Evolutionary conservation across 163 green algal genomes (phyloP).

Genomic region (Scenedesmus sp.): DNA sequence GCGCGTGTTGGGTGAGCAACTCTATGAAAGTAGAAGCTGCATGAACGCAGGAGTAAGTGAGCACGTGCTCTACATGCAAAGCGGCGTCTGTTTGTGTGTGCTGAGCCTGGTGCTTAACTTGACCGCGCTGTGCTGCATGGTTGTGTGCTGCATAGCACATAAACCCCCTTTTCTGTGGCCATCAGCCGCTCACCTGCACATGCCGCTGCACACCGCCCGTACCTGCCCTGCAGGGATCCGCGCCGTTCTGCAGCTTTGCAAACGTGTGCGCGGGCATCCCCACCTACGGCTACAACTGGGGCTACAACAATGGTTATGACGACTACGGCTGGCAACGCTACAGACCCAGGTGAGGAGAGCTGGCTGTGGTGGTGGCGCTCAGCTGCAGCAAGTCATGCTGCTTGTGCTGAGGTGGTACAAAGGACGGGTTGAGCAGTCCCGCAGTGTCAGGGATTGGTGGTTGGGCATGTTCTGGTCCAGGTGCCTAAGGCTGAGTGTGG

Average conservation of each 20-base stretch:
- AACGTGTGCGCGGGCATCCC: slow-evolving; percentile 14
- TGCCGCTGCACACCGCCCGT: not conserved
- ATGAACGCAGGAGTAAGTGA: no score
- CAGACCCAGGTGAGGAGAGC: not conserved
- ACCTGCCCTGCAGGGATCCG: not conserved
- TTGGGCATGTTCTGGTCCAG: no score
- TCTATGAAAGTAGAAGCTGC: not conserved
- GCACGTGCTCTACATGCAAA: no score
- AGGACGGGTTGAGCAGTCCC: no score
- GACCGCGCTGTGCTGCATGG: no score
- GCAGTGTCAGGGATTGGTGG: no score
- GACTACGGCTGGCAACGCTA: not conserved
- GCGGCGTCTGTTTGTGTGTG: no score
- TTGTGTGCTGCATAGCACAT: not conserved
- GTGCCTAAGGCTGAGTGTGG: no score
- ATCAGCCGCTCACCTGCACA: not conserved
- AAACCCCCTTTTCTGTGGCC: not conserved
- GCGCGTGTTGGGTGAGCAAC: slow-evolving; percentile 8
- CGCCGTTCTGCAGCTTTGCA: slow-evolving; percentile 14
- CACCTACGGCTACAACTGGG: not conserved
- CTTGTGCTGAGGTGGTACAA: no score
- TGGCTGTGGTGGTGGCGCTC: not conserved
- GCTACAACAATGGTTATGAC: no score
- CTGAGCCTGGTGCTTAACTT: no score
- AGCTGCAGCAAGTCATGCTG: no score